Evolutionary conservation across 2,329 filamentous ascomycete genomes (phyloP).

Genomic region (Alternaria brassicicola): DNA sequence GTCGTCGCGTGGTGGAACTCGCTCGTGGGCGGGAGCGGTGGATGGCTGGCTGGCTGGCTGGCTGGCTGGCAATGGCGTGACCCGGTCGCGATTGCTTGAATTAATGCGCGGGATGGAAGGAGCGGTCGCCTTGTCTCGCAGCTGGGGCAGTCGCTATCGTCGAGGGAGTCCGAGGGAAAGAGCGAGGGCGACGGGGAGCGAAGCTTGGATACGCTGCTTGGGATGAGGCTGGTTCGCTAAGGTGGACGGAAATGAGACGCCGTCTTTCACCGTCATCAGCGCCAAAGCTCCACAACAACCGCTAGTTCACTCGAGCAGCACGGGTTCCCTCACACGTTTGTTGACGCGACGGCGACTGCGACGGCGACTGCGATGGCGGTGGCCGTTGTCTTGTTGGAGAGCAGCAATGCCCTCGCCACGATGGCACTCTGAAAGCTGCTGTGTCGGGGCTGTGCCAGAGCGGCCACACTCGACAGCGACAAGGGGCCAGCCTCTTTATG

Average conservation of each 20-base stretch:
- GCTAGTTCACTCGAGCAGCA: slow-evolving; percentile 15
- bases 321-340: slow-evolving; percentile 3
- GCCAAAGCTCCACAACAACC: slow-evolving; percentile 28
- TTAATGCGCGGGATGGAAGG: slow-evolving; percentile 36
- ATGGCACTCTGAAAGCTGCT: slow-evolving; percentile 2
- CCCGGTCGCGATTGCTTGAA: slow-evolving; percentile 29
- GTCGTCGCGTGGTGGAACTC: slow-evolving; percentile 18
- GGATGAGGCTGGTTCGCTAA: slow-evolving; percentile 47
- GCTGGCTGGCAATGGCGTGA: slow-evolving; percentile 19
- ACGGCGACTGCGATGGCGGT: too few relatives aligned
- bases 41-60: slow-evolving; percentile 25
- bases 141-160: slow-evolving; percentile 23
- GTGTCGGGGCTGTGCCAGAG: slow-evolving; percentile 24
- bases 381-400: slow-evolving; percentile 11
- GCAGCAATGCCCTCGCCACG: slow-evolving; percentile 10
- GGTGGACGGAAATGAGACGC: slow-evolving; percentile 46
- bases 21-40: slow-evolving; percentile 21
- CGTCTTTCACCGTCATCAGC: slow-evolving; percentile 39
- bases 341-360: slow-evolving; percentile 16
- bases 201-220: slow-evolving; percentile 38
- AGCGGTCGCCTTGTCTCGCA: slow-evolving; percentile 34
- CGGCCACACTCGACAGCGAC: slow-evolving; percentile 25
- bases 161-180: slow-evolving; percentile 28
- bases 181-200: slow-evolving; percentile 26
- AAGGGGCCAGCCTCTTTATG: slow-evolving; percentile 33